phyloP scores from a whole-genome alignment of 2,329 filamentous ascomycete genomes.

The Epichloe aotearoae region DNA sequence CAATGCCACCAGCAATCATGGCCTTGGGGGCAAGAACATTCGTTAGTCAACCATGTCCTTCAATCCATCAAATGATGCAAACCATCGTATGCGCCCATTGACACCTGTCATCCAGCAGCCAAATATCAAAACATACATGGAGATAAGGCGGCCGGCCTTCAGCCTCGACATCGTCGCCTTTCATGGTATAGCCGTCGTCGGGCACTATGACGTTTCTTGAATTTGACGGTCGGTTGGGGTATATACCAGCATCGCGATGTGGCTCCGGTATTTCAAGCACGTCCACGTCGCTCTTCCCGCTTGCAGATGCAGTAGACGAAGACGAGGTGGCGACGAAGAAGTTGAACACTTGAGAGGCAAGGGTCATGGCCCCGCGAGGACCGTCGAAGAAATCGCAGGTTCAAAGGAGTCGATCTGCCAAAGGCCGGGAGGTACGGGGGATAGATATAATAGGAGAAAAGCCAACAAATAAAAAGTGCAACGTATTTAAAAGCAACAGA shows the following conservation, averaged over 20 bases:
- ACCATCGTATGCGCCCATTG: background rate
- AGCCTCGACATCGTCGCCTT: slow-evolving; percentile 24
- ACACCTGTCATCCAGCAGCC: background rate
- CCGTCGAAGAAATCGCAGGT: background rate
- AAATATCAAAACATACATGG: slow-evolving; percentile 22
- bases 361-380: slow-evolving; percentile 3
- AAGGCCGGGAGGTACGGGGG: background rate
- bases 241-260: slow-evolving; percentile 21
- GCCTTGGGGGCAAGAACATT: slow-evolving; percentile 37
- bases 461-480: background rate
- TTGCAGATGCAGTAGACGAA: slow-evolving; percentile 6
- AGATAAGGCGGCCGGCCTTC: slow-evolving; percentile 31
- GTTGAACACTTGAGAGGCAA: slow-evolving; percentile 5
- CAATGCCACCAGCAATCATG: slow-evolving; percentile 90
- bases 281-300: slow-evolving; percentile 4
- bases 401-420: background rate
- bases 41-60: background rate
- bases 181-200: slow-evolving; percentile 20
- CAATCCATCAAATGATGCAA: background rate
- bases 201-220: slow-evolving; percentile 13
- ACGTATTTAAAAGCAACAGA: background rate
- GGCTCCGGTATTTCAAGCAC: slow-evolving; percentile 1
- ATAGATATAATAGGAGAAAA: background rate
- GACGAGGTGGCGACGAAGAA: slow-evolving; percentile 4
- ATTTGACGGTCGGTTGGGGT: slow-evolving; percentile 13